A percentile compares a stretch with the other conserved stretches of the same genome.
phyloP scores from a whole-genome alignment of 768 basidiomycete genomes.

The Hypholoma sublateritium region DNA sequence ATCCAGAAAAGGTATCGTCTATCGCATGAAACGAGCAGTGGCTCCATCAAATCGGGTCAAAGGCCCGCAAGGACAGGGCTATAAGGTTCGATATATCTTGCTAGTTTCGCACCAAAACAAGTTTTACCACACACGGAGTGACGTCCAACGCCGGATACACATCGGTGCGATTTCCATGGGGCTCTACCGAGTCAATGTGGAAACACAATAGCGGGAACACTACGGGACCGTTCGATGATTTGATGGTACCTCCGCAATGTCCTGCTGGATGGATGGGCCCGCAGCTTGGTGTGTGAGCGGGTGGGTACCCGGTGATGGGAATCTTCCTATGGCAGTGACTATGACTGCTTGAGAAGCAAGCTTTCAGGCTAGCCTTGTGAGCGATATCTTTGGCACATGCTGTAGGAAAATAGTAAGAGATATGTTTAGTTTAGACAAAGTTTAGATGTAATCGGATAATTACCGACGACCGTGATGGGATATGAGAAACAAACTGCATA shows the following conservation, averaged over 20 bases:
- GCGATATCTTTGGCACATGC: no score
- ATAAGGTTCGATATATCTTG: not conserved
- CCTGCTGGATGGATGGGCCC: not conserved
- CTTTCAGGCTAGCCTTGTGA: not conserved
- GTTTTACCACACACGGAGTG: not conserved
- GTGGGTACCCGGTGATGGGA: not conserved
- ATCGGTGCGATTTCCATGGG: constrained; percentile 11
- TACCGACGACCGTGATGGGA: not conserved
- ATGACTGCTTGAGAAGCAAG: not conserved
- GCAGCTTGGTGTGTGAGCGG: not conserved
- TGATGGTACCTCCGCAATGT: not conserved
- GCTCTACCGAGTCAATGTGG: constrained; percentile 7
- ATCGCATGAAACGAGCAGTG: not conserved
- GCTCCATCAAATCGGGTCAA: not conserved
- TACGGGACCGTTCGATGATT: not conserved
- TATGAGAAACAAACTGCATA: not conserved
- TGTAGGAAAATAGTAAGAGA: no score
- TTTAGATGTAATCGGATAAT: not conserved
- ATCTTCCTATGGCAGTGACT: not conserved
- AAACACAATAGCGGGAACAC: not conserved
- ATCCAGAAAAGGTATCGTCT: not conserved
- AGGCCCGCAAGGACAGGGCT: not conserved
- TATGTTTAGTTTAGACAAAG: not conserved
- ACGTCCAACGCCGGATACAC: constrained; percentile 5
- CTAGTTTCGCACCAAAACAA: constrained; percentile 1